Conservation (phyloP, 2,329 filamentous ascomycete species). For the Alternaria sp. region DNA sequence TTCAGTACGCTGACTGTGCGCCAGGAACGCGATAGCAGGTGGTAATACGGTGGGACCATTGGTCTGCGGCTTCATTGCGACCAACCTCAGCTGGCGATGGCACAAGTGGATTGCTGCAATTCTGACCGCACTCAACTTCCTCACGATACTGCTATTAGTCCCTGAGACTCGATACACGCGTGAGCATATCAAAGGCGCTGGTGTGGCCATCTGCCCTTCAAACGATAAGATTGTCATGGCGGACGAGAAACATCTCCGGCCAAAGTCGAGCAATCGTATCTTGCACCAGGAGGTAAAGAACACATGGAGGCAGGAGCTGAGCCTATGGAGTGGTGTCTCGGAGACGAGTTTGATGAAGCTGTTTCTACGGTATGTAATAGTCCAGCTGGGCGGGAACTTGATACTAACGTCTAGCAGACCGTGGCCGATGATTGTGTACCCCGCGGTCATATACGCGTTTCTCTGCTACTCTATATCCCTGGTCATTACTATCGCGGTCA, state of each 20-base stretch:
- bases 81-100: conserved; percentile 47
- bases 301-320: conserved; percentile 44
- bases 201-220: conserved; percentile 2
- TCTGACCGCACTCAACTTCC: conserved; percentile 39
- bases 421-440: conserved; percentile 48
- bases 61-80: conserved; percentile 49
- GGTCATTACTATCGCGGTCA: conserved; percentile 49
- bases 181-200: conserved; percentile 5
- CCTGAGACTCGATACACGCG: conserved; percentile 49
- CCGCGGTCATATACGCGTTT: conserved; percentile 47
- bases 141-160: conserved; percentile 46
- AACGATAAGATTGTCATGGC: conserved; percentile 19
- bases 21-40: conserved; percentile 42
- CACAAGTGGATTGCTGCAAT: conserved; percentile 47
- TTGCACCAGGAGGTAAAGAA: conserved; percentile 35
- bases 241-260: conserved; percentile 7
- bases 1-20: neutral
- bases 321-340: conserved; percentile 42
- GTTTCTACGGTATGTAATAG: conserved; percentile 30
- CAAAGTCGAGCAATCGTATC: neutral
- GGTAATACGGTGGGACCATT: conserved; percentile 50
- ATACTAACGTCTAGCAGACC: conserved; percentile 31
- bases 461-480: conserved; percentile 48
- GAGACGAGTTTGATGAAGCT: conserved; percentile 43
- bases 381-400: neutral